Percentiles rank a stretch among this genome's conserved stretches.
Conservation (phyloP, 495 filamentous ascomycete genomes). For the Xanthoparmelia taractica region DNA sequence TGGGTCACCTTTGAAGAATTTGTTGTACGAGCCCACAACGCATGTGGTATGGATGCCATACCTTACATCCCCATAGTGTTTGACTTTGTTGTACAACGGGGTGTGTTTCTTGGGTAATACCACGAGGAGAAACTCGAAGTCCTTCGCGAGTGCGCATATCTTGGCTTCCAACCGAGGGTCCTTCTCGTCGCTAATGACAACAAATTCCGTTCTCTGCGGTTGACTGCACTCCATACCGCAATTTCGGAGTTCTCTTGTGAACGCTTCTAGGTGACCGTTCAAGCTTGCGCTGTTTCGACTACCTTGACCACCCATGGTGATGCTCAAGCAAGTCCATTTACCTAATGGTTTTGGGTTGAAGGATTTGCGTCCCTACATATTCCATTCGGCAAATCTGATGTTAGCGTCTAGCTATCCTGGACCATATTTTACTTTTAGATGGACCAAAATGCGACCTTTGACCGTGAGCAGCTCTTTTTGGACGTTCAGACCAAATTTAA, state of each 20-base stretch:
- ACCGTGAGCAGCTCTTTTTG: not conserved
- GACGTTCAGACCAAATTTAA: not conserved
- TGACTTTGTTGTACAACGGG: conserved; percentile 56
- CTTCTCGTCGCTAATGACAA: too few relatives aligned
- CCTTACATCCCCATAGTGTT: conserved; percentile 55
- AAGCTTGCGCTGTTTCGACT: not conserved
- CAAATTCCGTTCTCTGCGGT: too few relatives aligned
- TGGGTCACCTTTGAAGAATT: conserved; percentile 36
- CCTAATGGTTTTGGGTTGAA: not conserved
- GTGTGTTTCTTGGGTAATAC: conserved; percentile 46
- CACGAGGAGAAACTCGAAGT: conserved; percentile 42
- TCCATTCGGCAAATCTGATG: not conserved
- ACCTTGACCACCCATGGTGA: not conserved
- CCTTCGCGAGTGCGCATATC: not conserved
- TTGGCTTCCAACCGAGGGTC: too few relatives aligned
- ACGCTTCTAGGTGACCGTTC: not conserved
- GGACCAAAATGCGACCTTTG: not conserved
- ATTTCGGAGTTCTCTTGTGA: not conserved
- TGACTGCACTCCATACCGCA: too few relatives aligned
- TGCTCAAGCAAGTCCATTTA: not conserved
- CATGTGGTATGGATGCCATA: conserved; percentile 60
- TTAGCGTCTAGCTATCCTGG: not conserved
- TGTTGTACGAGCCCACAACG: conserved; percentile 39
- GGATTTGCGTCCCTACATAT: not conserved
- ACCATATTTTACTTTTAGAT: not conserved